A percentile compares a stretch with the other conserved stretches of the same genome.
Conservation (phyloP, 768 basidiomycete genomes). For the Phaeotremella skinneri region DNA sequence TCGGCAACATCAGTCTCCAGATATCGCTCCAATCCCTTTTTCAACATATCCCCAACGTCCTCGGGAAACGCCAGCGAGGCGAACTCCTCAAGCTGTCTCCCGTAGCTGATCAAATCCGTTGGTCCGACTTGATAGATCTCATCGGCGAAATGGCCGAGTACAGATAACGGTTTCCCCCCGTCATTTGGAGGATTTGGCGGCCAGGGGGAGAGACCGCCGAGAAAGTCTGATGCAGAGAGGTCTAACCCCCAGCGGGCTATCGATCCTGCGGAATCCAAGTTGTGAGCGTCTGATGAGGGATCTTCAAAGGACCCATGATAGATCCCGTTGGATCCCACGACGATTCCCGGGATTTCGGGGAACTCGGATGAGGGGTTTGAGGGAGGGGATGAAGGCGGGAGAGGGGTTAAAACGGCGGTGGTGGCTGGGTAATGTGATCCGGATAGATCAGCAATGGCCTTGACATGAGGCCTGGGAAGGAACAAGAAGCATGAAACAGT, state of each 20-base stretch:
- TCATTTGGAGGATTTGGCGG: slow-evolving; percentile 26
- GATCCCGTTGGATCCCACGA: background rate
- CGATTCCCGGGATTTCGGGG: background rate
- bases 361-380: background rate
- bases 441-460: background rate
- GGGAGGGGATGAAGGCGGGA: background rate
- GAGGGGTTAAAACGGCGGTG: too few relatives aligned
- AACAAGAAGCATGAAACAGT: background rate
- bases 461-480: background rate
- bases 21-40: slow-evolving; percentile 19
- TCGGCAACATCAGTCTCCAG: slow-evolving; percentile 5
- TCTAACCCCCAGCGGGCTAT: slow-evolving; percentile 28
- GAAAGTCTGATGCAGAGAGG: slow-evolving; percentile 17
- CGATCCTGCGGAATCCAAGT: background rate
- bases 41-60: slow-evolving; percentile 10
- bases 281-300: background rate
- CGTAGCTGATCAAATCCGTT: slow-evolving; percentile 9
- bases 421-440: background rate
- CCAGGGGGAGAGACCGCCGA: slow-evolving; percentile 28
- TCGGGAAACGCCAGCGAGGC: slow-evolving; percentile 27
- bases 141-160: slow-evolving; percentile 38
- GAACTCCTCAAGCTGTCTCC: slow-evolving; percentile 23
- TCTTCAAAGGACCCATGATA: background rate
- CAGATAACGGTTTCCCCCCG: slow-evolving; percentile 20
- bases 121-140: slow-evolving; percentile 36